phyloP scores from a whole-genome alignment of 2,329 filamentous ascomycete species.

The Sporothrix mexicana region DNA sequence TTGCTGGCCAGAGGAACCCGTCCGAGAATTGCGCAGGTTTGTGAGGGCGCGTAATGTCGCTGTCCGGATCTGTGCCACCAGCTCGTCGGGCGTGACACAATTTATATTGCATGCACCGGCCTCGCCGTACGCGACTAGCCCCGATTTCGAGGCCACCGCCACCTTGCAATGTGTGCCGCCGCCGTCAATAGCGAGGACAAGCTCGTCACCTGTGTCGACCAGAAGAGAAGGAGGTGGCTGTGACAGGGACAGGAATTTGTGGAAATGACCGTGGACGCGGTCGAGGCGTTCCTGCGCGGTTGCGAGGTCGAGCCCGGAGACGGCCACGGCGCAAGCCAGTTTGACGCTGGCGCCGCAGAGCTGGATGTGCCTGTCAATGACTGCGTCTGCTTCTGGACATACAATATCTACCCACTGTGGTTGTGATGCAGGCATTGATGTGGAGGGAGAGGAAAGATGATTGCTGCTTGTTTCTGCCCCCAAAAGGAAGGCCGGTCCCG shows the following conservation, averaged over 20 bases:
- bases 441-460: not conserved
- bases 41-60: conserved; percentile 24
- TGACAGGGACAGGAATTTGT: conserved; percentile 15
- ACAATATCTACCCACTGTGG: not conserved
- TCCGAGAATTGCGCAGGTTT: conserved; percentile 2
- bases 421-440: not conserved
- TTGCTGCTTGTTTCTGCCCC: not conserved
- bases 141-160: conserved; percentile 25
- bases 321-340: conserved; percentile 33
- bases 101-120: conserved; percentile 33
- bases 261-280: conserved; percentile 22
- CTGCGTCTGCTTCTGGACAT: not conserved
- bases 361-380: conserved; percentile 31
- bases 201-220: not conserved
- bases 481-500: conserved; percentile 21
- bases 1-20: not conserved
- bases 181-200: conserved; percentile 33
- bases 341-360: conserved; percentile 30
- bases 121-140: conserved; percentile 24
- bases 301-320: conserved; percentile 30
- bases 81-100: conserved; percentile 25
- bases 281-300: conserved; percentile 26
- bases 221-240: not conserved
- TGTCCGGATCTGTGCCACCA: conserved; percentile 25
- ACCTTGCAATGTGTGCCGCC: conserved; percentile 33